Evolutionary conservation across 257 asterid genomes (phyloP).

Genomic region (Lavandula angustifolia): DNA sequence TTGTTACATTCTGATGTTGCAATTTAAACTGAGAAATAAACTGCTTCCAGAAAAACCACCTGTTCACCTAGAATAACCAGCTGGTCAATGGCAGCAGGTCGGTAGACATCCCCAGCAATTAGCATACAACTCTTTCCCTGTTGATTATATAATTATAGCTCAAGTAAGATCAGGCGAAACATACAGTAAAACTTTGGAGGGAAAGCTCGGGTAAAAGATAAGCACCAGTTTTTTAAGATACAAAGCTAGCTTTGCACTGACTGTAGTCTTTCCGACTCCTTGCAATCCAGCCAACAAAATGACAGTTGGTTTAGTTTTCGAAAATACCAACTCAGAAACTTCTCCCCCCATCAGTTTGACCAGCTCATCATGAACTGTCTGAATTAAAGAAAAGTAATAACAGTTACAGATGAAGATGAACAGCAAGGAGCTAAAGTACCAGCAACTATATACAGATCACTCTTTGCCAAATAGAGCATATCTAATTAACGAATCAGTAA

Average conservation of each 20-base stretch:
- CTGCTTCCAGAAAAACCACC: constrained; percentile 37
- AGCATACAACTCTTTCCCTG: constrained; percentile 99
- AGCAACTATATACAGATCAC: constrained; percentile 4
- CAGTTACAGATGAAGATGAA: constrained; percentile 21
- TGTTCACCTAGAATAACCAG: constrained; percentile 80
- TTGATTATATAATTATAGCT: constrained; percentile 26
- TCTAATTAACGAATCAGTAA: background rate
- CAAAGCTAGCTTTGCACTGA: constrained; percentile 89
- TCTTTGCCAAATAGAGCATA: constrained; percentile 6
- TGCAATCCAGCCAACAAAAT: constrained; percentile 94
- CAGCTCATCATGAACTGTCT: constrained; percentile 89
- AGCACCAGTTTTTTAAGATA: constrained; percentile 90
- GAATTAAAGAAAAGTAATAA: constrained; percentile 27
- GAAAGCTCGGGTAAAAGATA: constrained; percentile 16
- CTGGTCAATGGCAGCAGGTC: constrained; percentile 99
- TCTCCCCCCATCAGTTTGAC: constrained; percentile 94
- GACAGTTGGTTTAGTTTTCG: constrained; percentile 78
- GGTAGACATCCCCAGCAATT: constrained; percentile 94
- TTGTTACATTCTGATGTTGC: background rate
- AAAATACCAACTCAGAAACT: constrained; percentile 83
- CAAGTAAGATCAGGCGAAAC: constrained; percentile 31
- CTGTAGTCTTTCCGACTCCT: constrained; percentile 99
- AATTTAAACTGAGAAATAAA: constrained; percentile 26
- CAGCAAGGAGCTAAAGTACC: constrained; percentile 16
- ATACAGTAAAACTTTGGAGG: constrained; percentile 19